Evolutionary conservation across 2,329 filamentous ascomycete species (phyloP).

Genomic region (Mycogone perniciosa): DNA sequence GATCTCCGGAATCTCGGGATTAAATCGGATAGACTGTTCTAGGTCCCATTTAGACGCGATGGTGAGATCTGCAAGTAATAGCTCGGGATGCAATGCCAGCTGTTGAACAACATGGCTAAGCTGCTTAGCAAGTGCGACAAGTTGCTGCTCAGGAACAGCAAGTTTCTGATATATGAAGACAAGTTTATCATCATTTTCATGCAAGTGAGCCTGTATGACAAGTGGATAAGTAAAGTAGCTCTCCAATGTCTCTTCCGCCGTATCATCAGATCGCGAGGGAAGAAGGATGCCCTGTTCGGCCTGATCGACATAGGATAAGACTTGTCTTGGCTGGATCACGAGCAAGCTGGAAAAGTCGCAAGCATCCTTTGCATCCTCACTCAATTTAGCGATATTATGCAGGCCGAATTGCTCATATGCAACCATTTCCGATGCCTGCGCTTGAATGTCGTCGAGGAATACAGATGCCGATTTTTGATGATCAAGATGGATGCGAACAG

Average conservation of each 20-base stretch:
- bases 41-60: conserved; percentile 3
- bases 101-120: not conserved
- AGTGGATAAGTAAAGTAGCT: conserved; percentile 9
- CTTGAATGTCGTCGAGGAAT: conserved; percentile 10
- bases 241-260: not conserved
- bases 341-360: conserved; percentile 7
- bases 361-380: conserved; percentile 1
- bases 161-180: conserved; percentile 2
- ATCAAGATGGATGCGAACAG: conserved; percentile 11
- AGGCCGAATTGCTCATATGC: conserved; percentile 19
- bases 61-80: not conserved
- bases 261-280: not conserved
- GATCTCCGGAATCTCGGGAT: not conserved
- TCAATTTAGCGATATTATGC: conserved; percentile 9
- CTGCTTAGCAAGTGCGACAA: conserved; percentile 4
- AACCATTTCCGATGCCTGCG: conserved; percentile 16
- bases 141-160: conserved; percentile 1
- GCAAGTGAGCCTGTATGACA: conserved; percentile 5
- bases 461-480: not conserved
- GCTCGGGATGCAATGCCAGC: not conserved
- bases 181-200: not conserved
- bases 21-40: not conserved
- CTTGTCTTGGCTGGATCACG: conserved; percentile 3
- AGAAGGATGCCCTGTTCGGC: not conserved
- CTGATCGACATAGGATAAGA: not conserved